Conservation (phyloP, 2,329 filamentous ascomycete species). For the Penicillium hesseltinei region DNA sequence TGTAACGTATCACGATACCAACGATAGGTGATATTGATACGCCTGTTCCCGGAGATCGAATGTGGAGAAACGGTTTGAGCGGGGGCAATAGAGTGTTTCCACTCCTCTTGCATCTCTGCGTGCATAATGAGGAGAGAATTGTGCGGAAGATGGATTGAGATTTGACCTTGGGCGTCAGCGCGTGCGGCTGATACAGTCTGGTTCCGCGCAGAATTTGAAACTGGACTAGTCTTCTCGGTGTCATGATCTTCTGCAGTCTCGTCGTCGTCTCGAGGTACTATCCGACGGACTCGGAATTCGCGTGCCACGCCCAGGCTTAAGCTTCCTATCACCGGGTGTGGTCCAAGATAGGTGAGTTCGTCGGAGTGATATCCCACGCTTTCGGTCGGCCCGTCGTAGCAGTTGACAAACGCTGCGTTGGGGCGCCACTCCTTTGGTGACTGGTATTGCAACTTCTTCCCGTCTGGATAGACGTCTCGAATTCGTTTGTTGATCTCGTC, state of each 20-base stretch:
- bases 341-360: constrained; percentile 88
- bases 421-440: constrained; percentile 71
- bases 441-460: constrained; percentile 75
- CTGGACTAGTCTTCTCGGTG: constrained; percentile 7
- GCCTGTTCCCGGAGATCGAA: constrained; percentile 71
- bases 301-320: constrained; percentile 88
- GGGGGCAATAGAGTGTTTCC: constrained; percentile 85
- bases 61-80: constrained; percentile 78
- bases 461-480: constrained; percentile 62
- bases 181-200: constrained; percentile 17
- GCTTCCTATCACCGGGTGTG: constrained; percentile 82
- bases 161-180: constrained; percentile 73
- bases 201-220: constrained; percentile 31
- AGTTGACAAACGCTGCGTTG: constrained; percentile 93
- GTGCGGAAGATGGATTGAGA: constrained; percentile 89
- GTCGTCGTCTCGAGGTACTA: constrained; percentile 61
- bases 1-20: constrained; percentile 77
- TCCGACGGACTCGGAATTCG: constrained; percentile 81
- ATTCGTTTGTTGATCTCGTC: constrained; percentile 71
- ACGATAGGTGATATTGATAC: constrained; percentile 93
- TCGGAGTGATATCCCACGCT: constrained; percentile 91
- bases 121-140: constrained; percentile 96
- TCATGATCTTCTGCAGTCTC: constrained; percentile 28
- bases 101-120: constrained; percentile 95
- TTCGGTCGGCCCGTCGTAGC: constrained; percentile 77